These are phyloP conservation scores for Venturiaceae sp. DNA, from an alignment of 2,329 filamentous ascomycete genomes.

Conservation along the genomic window DNA sequence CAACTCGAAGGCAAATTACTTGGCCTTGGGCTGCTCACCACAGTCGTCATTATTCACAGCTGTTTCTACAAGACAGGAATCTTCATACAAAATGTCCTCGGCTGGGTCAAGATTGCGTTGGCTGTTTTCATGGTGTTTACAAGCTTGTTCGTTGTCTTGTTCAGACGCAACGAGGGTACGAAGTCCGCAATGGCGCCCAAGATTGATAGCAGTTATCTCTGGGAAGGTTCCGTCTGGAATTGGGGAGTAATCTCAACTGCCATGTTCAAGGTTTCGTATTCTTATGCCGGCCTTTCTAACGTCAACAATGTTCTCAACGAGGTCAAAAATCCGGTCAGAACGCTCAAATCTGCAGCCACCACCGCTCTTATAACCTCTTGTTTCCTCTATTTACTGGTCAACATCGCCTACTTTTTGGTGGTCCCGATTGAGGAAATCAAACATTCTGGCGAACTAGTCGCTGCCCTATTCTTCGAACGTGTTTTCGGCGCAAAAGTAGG, in stretches of 20 bases:
- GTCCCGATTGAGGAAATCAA: slow-evolving; percentile 11
- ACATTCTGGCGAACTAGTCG: slow-evolving; percentile 8
- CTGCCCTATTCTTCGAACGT: slow-evolving; percentile 10
- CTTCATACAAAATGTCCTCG: slow-evolving; percentile 46
- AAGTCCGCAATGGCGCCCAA: too few relatives aligned
- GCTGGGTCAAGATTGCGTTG: slow-evolving; percentile 49
- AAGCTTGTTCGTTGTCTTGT: slow-evolving; percentile 34
- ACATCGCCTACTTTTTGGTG: slow-evolving; percentile 10
- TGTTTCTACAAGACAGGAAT: background rate
- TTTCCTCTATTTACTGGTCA: slow-evolving; percentile 7
- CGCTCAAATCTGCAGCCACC: slow-evolving; percentile 46
- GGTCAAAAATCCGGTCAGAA: slow-evolving; percentile 44
- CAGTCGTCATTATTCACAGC: background rate
- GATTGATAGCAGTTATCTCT: too few relatives aligned
- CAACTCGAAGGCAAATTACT: background rate
- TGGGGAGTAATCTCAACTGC: too few relatives aligned
- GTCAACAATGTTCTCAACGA: slow-evolving; percentile 53
- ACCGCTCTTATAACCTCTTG: slow-evolving; percentile 36
- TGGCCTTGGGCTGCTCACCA: background rate
- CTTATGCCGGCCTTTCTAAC: slow-evolving; percentile 57
- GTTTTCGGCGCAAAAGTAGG: slow-evolving; percentile 8
- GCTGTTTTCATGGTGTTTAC: slow-evolving; percentile 44
- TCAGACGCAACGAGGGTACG: too few relatives aligned
- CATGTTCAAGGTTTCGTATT: slow-evolving; percentile 52
- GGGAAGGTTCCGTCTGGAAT: too few relatives aligned